Evolutionary conservation across 768 basidiomycete species (phyloP).

Genomic region (Calocera viscosa): DNA sequence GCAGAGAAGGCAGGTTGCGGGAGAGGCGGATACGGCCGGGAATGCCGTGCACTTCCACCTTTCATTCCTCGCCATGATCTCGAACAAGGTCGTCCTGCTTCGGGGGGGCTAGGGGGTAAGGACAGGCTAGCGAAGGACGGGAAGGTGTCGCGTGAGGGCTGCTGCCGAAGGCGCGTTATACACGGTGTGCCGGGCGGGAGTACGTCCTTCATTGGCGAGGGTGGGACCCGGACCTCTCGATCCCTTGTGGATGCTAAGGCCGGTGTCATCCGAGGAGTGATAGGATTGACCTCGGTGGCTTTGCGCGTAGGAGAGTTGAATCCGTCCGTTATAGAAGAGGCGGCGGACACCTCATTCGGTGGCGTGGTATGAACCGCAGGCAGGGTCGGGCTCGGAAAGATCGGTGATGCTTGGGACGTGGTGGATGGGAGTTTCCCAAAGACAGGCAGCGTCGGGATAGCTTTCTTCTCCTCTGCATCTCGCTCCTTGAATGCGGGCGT

Average conservation of each 20-base stretch:
- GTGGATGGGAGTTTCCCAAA: background rate
- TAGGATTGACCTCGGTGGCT: background rate
- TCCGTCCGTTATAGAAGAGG: background rate
- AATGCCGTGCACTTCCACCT: constrained; percentile 35
- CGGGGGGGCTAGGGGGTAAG: background rate
- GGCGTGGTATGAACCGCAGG: background rate
- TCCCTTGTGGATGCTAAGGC: background rate
- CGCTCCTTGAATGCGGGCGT: background rate
- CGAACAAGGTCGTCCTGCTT: background rate
- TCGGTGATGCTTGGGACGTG: background rate
- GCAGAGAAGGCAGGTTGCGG: constrained; percentile 36
- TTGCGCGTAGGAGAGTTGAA: background rate
- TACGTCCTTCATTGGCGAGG: background rate
- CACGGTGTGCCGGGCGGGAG: background rate
- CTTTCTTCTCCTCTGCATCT: background rate
- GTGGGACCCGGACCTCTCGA: background rate
- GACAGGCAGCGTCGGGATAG: background rate
- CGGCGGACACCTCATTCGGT: background rate
- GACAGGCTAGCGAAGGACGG: background rate
- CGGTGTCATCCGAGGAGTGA: background rate
- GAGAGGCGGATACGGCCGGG: constrained; percentile 69
- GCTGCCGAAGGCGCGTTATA: background rate
- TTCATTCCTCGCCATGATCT: background rate
- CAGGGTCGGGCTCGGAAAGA: background rate
- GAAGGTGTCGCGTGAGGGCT: background rate